phyloP scores from a whole-genome alignment of 1,139 yeast genomes.

The Magnusiomyces clavatus region DNA sequence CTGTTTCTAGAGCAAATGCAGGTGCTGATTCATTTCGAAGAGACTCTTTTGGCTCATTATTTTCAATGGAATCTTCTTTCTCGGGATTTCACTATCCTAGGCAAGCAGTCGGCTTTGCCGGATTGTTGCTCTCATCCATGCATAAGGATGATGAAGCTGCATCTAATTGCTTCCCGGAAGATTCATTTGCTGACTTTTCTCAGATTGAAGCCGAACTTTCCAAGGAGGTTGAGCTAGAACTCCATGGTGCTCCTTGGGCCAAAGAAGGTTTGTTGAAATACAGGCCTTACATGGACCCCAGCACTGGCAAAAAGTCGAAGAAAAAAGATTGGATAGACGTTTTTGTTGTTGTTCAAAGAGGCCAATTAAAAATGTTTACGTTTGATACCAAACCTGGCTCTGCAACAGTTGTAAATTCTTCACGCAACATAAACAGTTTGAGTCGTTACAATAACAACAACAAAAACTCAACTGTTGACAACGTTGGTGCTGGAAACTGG shows the following conservation, averaged over 20 bases:
- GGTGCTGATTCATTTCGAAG: constrained; percentile 19
- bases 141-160: constrained; percentile 24
- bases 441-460: background rate
- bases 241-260: constrained; percentile 68
- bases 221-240: constrained; percentile 52
- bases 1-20: background rate
- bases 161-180: constrained; percentile 4
- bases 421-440: constrained; percentile 7
- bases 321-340: constrained; percentile 29
- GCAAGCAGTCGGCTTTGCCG: constrained; percentile 33
- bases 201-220: constrained; percentile 27
- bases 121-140: constrained; percentile 29
- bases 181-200: constrained; percentile 25
- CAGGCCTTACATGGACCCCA: constrained; percentile 35
- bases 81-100: constrained; percentile 22
- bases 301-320: constrained; percentile 26
- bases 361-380: constrained; percentile 30
- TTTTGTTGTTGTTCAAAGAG: constrained; percentile 32
- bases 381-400: constrained; percentile 16
- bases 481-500: constrained; percentile 57
- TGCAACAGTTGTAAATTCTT: background rate
- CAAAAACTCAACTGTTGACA: constrained; percentile 11
- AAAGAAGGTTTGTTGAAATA: constrained; percentile 61
- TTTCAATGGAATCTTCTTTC: constrained; percentile 24
- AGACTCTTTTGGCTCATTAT: constrained; percentile 26